phyloP scores from a whole-genome alignment of 2,329 filamentous ascomycete species.

The Hymenoscyphus fraxineus region DNA sequence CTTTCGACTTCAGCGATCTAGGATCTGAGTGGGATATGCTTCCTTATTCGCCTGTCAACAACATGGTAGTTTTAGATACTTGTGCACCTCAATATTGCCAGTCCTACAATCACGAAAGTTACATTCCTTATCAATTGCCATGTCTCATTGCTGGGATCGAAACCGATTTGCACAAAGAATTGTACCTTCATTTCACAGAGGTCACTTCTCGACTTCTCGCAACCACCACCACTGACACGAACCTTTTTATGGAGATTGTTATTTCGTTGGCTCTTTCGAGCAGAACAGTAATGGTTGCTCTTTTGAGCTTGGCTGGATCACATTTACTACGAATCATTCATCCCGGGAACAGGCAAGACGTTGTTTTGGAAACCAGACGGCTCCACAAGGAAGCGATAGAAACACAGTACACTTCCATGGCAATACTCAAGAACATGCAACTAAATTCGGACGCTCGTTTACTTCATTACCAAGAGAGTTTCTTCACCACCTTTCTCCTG shows the following conservation, averaged over 20 bases:
- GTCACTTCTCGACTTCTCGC: slow-evolving; percentile 20
- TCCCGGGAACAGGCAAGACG: background rate
- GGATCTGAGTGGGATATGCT: background rate
- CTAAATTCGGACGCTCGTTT: background rate
- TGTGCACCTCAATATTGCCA: background rate
- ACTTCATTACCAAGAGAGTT: slow-evolving; percentile 1
- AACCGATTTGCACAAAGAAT: slow-evolving; percentile 14
- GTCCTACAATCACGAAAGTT: background rate
- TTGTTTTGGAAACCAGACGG: slow-evolving; percentile 14
- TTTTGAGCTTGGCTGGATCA: slow-evolving; percentile 23
- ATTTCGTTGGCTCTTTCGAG: slow-evolving; percentile 23
- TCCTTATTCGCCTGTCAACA: background rate
- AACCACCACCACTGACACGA: slow-evolving; percentile 12
- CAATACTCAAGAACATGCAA: slow-evolving; percentile 3
- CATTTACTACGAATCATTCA: slow-evolving; percentile 18
- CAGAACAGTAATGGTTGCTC: slow-evolving; percentile 18
- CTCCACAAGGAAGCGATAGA: slow-evolving; percentile 17
- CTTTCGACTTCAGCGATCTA: background rate
- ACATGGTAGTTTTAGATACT: background rate
- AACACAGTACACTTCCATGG: slow-evolving; percentile 14
- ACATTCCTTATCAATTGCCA: slow-evolving; percentile 11
- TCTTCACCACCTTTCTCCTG: slow-evolving; percentile 16
- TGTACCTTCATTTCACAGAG: slow-evolving; percentile 24
- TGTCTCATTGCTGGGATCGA: slow-evolving; percentile 21
- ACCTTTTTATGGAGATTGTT: slow-evolving; percentile 20